phyloP scores from a whole-genome alignment of 805 yeast genomes.

The Diddensiella caesifluorescens region DNA sequence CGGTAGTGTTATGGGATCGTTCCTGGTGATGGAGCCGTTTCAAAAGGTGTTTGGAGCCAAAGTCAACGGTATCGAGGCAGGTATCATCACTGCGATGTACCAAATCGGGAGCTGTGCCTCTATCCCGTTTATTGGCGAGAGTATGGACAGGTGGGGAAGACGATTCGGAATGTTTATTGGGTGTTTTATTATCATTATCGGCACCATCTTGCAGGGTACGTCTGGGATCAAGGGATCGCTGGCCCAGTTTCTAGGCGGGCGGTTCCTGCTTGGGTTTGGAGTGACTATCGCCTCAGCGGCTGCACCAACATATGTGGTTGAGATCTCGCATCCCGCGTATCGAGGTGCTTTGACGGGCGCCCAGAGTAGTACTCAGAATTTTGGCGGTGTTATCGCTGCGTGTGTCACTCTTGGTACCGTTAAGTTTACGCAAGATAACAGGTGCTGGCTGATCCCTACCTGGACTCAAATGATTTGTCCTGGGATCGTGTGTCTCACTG shows the following conservation, averaged over 20 bases:
- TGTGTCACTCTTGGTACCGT: background rate
- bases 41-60: conserved; percentile 9
- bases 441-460: conserved; percentile 5
- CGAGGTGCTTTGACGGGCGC: conserved; percentile 9
- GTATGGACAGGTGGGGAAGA: conserved; percentile 10
- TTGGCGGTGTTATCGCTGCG: conserved; percentile 31
- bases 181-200: conserved; percentile 8
- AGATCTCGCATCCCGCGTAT: conserved; percentile 11
- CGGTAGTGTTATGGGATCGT: conserved; percentile 11
- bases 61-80: conserved; percentile 13
- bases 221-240: conserved; percentile 2
- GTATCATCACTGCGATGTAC: conserved; percentile 13
- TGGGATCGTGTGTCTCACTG: conserved; percentile 19
- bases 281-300: conserved; percentile 8
- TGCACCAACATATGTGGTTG: conserved; percentile 12
- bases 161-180: conserved; percentile 14
- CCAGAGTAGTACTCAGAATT: conserved; percentile 4
- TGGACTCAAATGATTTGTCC: conserved; percentile 10
- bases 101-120: conserved; percentile 14
- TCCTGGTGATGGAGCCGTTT: conserved; percentile 9
- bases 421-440: background rate
- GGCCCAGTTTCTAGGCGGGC: conserved; percentile 14
- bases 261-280: conserved; percentile 13
- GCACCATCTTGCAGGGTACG: conserved; percentile 11
- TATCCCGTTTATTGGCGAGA: conserved; percentile 10